A percentile compares a stretch with the other conserved stretches of the same genome.
Conservation (phyloP, 805 yeast genomes). For the Wickerhamomyces mucosus region DNA sequence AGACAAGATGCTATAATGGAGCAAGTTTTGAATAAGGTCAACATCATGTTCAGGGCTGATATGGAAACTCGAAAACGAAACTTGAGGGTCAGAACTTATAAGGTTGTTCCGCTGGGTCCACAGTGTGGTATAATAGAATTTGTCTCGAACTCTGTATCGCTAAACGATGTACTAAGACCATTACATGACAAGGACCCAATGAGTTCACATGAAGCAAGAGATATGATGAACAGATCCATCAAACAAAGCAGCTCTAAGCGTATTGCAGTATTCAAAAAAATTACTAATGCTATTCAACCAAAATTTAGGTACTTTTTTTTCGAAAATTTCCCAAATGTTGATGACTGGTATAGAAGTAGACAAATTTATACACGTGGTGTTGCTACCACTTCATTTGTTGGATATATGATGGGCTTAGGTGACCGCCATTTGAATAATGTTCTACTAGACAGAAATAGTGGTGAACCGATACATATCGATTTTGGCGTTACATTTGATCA, state of each 20-base stretch:
- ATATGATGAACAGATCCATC: conserved; percentile 51
- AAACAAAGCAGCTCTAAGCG: conserved; percentile 33
- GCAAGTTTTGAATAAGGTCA: conserved; percentile 87
- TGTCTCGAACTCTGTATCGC: conserved; percentile 66
- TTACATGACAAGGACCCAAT: conserved; percentile 49
- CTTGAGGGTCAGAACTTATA: conserved; percentile 69
- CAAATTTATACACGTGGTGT: conserved; percentile 63
- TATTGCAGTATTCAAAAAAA: conserved; percentile 33
- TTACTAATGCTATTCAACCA: conserved; percentile 50
- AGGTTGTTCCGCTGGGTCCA: conserved; percentile 85
- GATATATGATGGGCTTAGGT: conserved; percentile 84
- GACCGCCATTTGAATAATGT: conserved; percentile 93
- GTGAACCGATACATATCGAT: conserved; percentile 94
- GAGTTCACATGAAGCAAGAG: conserved; percentile 49
- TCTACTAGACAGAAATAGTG: conserved; percentile 66
- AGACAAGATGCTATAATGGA: conserved; percentile 97
- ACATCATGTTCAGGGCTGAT: conserved; percentile 48
- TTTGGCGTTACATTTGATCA: conserved; percentile 96
- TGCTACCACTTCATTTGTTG: conserved; percentile 81
- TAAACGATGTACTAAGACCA: conserved; percentile 58
- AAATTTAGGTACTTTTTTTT: conserved; percentile 63
- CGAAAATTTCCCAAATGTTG: conserved; percentile 54
- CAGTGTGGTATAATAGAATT: conserved; percentile 84
- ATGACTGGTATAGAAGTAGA: conserved; percentile 64
- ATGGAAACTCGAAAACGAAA: conserved; percentile 46